Base-by-base conservation (phyloP, 371 early-diverging fungal species). In the Mucor racemosus region DNA sequence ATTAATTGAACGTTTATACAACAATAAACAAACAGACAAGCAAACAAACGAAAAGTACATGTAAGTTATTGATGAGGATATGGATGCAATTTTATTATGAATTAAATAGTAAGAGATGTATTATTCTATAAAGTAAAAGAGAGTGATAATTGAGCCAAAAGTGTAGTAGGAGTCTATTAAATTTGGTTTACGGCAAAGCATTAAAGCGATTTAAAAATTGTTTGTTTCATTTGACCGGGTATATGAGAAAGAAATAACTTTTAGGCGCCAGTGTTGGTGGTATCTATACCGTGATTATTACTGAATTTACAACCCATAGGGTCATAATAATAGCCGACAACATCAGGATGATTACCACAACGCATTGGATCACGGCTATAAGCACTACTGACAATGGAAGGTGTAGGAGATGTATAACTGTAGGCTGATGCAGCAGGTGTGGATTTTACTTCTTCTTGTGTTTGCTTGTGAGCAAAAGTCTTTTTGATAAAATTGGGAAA, bases 341-440 rank as follows among this genome's bases (percentile, higher is more conserved):
- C 62, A 50, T 74, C 74, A 53, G 82, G 78, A 55, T 66, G 72
- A 56, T 66, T 67, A 34, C 68, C 72, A 35, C 71, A 75, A 41
- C 79, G 73, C 75, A 73, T 82, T 17, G 82, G 82, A 64, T 82
- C 82, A 55, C 73, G 69, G 31, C 67, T 58, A 57, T 69, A 79
- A 65, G 71, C 69, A 40, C 55, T 42, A 26, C 44, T 64, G 35
- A 50, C 40, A 36, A 58, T 19, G 9, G 58, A 59, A 13, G 42
- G 42, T 7, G 64, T 44, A 54, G 62, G 56, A 36, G 67, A 67
- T 17, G 46, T 33, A 38, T 54, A 55, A 11, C n/a, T n/a, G 26
- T 60, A 65, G 21, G 61, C 15, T 21, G 70, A 69, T 34, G 19
- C 44, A 34, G 48, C 35, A 13, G 48, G 10, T 21, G 57, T 54